Percentiles rank a stretch among this genome's conserved stretches.
These are phyloP conservation scores for Ogataea naganishii DNA, from an alignment of 805 yeast genomes.

Conservation along the genomic window DNA sequence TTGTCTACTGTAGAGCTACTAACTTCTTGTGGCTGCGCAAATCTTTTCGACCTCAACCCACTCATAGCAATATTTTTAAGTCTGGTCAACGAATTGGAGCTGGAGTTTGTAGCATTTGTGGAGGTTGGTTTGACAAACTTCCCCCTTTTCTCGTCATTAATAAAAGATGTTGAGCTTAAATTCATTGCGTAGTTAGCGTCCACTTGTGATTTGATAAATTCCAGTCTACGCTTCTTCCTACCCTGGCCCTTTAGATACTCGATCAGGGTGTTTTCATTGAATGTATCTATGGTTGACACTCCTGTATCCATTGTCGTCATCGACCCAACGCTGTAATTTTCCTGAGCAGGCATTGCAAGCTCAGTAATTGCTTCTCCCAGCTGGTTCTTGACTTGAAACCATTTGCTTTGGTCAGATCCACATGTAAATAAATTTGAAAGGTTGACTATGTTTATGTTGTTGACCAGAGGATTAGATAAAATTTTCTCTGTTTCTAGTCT, in stretches of 20 bases:
- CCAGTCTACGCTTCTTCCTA: conserved; percentile 1
- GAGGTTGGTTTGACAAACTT: too few relatives aligned
- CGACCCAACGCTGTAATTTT: not conserved
- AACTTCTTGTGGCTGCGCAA: too few relatives aligned
- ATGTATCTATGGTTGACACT: not conserved
- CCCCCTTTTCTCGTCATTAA: not conserved
- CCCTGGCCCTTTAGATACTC: not conserved
- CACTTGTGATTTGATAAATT: conserved; percentile 1
- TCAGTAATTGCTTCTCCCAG: too few relatives aligned
- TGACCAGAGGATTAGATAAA: not conserved
- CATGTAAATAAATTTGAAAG: not conserved
- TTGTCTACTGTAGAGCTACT: too few relatives aligned
- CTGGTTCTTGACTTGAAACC: not conserved
- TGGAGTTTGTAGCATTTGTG: too few relatives aligned
- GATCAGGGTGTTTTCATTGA: not conserved
- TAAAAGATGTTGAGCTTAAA: conserved; percentile 1
- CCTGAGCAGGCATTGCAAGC: too few relatives aligned
- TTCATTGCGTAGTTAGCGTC: not conserved
- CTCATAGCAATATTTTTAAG: too few relatives aligned
- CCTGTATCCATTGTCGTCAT: not conserved
- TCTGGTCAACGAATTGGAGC: too few relatives aligned
- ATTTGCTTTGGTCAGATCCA: not conserved
- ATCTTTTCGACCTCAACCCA: too few relatives aligned
- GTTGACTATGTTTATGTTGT: not conserved
- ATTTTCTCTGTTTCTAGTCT: not conserved